Percentiles rank a stretch among this genome's conserved stretches.
Conservation (phyloP, 176 grass and related monocot species). For the Miscanthus lutarioriparius region DNA sequence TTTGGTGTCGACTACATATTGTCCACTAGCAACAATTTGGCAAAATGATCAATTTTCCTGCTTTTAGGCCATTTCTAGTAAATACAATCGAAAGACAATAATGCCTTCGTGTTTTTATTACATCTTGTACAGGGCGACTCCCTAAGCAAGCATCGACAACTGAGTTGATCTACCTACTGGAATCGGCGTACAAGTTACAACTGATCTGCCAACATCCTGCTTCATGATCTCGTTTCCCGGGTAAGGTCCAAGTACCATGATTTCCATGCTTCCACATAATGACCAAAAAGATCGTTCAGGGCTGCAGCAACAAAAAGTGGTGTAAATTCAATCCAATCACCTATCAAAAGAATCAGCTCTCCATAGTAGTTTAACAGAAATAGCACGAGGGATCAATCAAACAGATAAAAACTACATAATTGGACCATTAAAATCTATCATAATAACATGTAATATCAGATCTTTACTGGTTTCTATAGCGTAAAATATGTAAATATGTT, state of each 20-base stretch:
- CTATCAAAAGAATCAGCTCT: not conserved
- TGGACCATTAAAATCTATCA: not conserved
- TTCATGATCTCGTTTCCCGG: constrained; percentile 36
- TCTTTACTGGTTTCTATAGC: not conserved
- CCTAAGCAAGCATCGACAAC: constrained; percentile 29
- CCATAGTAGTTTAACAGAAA: constrained; percentile 7
- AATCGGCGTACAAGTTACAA: constrained; percentile 33
- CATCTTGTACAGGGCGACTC: constrained; percentile 20
- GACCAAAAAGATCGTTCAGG: constrained; percentile 83
- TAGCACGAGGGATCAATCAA: not conserved
- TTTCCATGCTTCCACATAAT: constrained; percentile 89
- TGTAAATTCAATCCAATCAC: not conserved
- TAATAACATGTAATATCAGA: constrained; percentile 1
- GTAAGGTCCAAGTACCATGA: constrained; percentile 68
- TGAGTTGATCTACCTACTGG: constrained; percentile 36
- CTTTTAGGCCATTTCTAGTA: constrained; percentile 8
- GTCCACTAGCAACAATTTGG: not conserved
- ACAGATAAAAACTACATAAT: not conserved
- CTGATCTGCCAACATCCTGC: not conserved
- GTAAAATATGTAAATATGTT: not conserved
- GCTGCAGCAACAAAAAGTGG: constrained; percentile 46
- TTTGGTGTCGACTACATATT: not conserved
- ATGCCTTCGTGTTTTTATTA: constrained; percentile 30
- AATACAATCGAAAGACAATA: constrained; percentile 34
- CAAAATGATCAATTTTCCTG: not conserved